A percentile compares a stretch with the other conserved stretches of the same genome.
These are phyloP conservation scores for Neonectria hederae DNA, from an alignment of 2,329 filamentous ascomycete genomes.

Conservation along the genomic window DNA sequence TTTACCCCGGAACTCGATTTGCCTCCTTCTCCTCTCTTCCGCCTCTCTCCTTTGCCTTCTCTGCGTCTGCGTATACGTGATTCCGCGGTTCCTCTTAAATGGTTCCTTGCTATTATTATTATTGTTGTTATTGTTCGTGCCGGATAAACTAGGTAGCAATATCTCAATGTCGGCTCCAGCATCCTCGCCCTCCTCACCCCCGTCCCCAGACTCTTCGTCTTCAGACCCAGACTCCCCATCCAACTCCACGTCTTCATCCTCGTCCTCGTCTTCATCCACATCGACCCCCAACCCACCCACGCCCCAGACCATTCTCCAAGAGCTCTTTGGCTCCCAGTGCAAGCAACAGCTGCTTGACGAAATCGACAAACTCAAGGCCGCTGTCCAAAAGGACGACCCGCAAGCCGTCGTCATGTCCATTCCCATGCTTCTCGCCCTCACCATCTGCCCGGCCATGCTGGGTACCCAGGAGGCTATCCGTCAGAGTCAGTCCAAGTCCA, in stretches of 20 bases:
- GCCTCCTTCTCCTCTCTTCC: conserved; percentile 5
- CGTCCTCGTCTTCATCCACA: conserved; percentile 27
- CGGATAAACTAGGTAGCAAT: conserved; percentile 8
- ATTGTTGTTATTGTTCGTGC: not conserved
- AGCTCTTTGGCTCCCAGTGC: conserved; percentile 37
- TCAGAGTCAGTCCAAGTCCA: conserved; percentile 56
- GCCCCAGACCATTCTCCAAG: conserved; percentile 31
- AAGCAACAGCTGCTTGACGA: conserved; percentile 40
- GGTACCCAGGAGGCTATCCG: conserved; percentile 58
- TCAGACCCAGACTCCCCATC: conserved; percentile 25
- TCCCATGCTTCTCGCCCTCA: conserved; percentile 43
- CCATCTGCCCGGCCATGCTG: conserved; percentile 51
- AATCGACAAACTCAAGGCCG: conserved; percentile 41
- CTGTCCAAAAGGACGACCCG: conserved; percentile 39
- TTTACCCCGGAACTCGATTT: conserved; percentile 31
- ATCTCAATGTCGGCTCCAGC: conserved; percentile 38
- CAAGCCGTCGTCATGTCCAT: conserved; percentile 43
- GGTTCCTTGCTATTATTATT: conserved; percentile 24
- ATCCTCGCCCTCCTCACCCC: conserved; percentile 26
- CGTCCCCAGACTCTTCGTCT: conserved; percentile 5
- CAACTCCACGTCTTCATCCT: conserved; percentile 19
- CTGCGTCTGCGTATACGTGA: conserved; percentile 19
- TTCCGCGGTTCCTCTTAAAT: conserved; percentile 20
- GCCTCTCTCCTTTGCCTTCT: conserved; percentile 7
- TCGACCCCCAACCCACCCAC: conserved; percentile 2